Evolutionary conservation across 345 rosid genomes (phyloP), one percentile per base, ranked within the genome.

Genomic region (Lepidium sativum): DNA sequence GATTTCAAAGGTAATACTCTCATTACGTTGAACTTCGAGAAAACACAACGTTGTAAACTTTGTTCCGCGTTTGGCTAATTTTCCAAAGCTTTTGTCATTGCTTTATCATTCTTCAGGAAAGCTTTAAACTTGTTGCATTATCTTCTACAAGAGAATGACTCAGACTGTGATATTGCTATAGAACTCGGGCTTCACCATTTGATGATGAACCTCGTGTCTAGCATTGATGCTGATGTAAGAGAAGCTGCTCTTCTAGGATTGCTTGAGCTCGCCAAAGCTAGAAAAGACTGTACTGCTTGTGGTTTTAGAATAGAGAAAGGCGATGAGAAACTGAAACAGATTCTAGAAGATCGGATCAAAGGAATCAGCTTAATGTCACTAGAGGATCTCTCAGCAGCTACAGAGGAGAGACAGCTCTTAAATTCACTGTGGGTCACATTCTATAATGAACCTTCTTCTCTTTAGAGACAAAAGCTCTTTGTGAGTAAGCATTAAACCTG

Each of bases 101-200:
- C 14, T 63, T 34, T 37, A 39, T 34, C 9, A 53, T 42, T 68
- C 72, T 67, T 9, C 87, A 92, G 98, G 89, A 92, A 86, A 78
- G 94, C 96, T 38, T 70, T 92, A 56, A 80, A 87, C 79, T 78
- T 92, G 89, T 80, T 89, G 71, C 84, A 84, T 23, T 89, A 89
- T 80, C 86, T 89, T 12, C 71, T 87, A 50, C 86, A 80, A 3
- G 97, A 87, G 78, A 81, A 89, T 65, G 50, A 52, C 9, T 79
- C 85, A 12, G 96, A 92, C 70, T 77, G 86, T 53, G 63, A 55
- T 50, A 73, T 84, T 18, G 86, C 81, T 4, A 73, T 5, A 0
- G 80, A 80, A 58, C 79, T 89, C 9, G 97, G 96, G 38, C 77
- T 92, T 47, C 85, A 84, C 0, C 84, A 80, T 15, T 35, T 84